Evolutionary conservation across 73 alveolate genomes (phyloP).

Genomic region (Tetrahymena borealis): DNA sequence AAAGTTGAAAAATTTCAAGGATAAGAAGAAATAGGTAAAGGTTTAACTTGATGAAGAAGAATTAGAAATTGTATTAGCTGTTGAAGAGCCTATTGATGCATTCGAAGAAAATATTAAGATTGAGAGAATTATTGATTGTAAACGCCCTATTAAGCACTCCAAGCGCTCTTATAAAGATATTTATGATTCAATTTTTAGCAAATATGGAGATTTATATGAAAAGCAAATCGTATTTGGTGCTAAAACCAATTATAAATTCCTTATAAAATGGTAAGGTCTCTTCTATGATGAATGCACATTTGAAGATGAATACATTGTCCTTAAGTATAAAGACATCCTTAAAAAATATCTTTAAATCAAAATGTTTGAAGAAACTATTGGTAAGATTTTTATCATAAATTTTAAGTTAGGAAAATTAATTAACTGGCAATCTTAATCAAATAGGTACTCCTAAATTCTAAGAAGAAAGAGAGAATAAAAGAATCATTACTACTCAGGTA

Average conservation of each 20-base stretch:
- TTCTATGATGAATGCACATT: slow-evolving; percentile 47
- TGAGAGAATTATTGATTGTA: slow-evolving; percentile 49
- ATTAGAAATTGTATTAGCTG: not conserved
- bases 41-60: slow-evolving; percentile 21
- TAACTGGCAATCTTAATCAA: not conserved
- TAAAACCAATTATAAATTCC: slow-evolving; percentile 30
- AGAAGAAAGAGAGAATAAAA: slow-evolving; percentile 1
- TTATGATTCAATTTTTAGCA: not conserved
- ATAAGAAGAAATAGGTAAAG: slow-evolving; percentile 24
- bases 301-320: slow-evolving; percentile 37
- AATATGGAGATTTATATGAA: not conserved
- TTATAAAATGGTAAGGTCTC: slow-evolving; percentile 54
- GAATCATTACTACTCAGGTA: not conserved
- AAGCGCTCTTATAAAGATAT: slow-evolving; percentile 20
- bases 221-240: slow-evolving; percentile 5
- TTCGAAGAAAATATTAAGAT: slow-evolving; percentile 42
- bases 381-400: slow-evolving; percentile 1
- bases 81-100: slow-evolving; percentile 35
- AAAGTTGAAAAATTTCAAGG: slow-evolving; percentile 33
- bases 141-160: slow-evolving; percentile 22
- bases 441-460: slow-evolving; percentile 6
- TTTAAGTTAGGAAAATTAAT: not conserved
- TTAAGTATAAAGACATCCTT: slow-evolving; percentile 16
- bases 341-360: slow-evolving; percentile 12
- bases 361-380: slow-evolving; percentile 28